phyloP scores from a whole-genome alignment of 306 rosid species.

The Albizia julibrissin region DNA sequence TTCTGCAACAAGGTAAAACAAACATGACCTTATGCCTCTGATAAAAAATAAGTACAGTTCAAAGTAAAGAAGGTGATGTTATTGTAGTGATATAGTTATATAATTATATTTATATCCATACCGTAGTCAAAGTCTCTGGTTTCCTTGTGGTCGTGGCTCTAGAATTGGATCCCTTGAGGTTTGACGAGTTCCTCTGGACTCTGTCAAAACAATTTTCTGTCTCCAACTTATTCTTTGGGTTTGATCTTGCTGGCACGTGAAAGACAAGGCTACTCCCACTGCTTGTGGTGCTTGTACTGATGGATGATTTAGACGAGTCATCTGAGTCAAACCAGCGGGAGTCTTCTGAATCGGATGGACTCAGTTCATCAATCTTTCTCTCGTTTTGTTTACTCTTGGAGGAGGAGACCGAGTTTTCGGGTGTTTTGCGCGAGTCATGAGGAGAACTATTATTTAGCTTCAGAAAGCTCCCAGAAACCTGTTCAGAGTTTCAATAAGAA shows the following conservation, averaged over 20 bases:
- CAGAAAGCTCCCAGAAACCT: constrained; percentile 53
- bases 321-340: constrained; percentile 46
- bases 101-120: background rate
- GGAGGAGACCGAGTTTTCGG: constrained; percentile 31
- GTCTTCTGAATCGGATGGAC: constrained; percentile 41
- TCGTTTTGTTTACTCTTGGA: constrained; percentile 34
- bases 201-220: constrained; percentile 7
- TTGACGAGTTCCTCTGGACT: constrained; percentile 28
- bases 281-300: constrained; percentile 19
- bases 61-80: background rate
- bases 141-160: constrained; percentile 28
- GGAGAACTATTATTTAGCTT: constrained; percentile 36
- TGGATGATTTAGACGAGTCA: constrained; percentile 28
- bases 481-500: background rate
- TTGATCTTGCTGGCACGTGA: constrained; percentile 6
- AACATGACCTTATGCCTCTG: background rate
- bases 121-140: constrained; percentile 36
- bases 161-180: constrained; percentile 29
- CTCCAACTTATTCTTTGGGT: constrained; percentile 6
- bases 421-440: constrained; percentile 18
- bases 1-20: constrained; percentile 36
- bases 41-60: background rate
- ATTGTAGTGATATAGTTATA: background rate
- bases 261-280: constrained; percentile 24
- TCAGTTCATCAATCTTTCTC: constrained; percentile 24